Conservation (phyloP, 2,329 filamentous ascomycete genomes). For the Hypoxylon sp. region DNA sequence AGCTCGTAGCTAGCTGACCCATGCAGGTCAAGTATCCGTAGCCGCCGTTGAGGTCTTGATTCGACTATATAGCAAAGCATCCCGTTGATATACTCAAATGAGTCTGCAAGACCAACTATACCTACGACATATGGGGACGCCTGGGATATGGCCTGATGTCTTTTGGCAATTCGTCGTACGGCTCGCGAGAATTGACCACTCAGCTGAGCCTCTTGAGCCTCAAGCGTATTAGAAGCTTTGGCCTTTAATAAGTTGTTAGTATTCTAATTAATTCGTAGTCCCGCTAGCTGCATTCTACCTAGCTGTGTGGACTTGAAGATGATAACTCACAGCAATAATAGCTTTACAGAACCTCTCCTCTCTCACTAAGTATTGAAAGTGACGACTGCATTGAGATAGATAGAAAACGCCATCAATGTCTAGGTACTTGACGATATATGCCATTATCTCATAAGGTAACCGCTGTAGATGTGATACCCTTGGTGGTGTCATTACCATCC, state of each 20-base stretch:
- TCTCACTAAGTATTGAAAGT: constrained; percentile 59
- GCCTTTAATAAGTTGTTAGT: constrained; percentile 45
- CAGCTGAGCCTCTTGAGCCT: constrained; percentile 45
- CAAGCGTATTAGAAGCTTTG: constrained; percentile 45
- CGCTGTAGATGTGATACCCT: constrained; percentile 36
- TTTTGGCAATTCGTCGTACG: constrained; percentile 68
- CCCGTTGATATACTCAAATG: constrained; percentile 70
- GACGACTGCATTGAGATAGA: constrained; percentile 61
- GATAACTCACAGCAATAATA: constrained; percentile 62
- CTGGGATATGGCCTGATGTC: constrained; percentile 65
- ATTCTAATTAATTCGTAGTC: constrained; percentile 37
- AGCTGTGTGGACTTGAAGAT: background rate
- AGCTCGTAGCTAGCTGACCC: constrained; percentile 57
- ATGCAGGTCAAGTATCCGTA: constrained; percentile 69
- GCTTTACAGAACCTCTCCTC: constrained; percentile 65
- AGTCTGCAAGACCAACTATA: constrained; percentile 66
- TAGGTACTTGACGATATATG: constrained; percentile 63
- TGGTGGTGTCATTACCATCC: constrained; percentile 24
- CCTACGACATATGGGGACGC: constrained; percentile 70
- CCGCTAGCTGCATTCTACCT: background rate
- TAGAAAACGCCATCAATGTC: constrained; percentile 66
- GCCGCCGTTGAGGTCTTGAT: constrained; percentile 46
- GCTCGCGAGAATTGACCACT: constrained; percentile 57
- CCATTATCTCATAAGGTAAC: constrained; percentile 72
- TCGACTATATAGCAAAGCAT: constrained; percentile 69